Percentiles rank a stretch among this genome's conserved stretches.
Conservation (phyloP, 768 basidiomycete genomes). For the Coprinopsis marcescibilis region DNA sequence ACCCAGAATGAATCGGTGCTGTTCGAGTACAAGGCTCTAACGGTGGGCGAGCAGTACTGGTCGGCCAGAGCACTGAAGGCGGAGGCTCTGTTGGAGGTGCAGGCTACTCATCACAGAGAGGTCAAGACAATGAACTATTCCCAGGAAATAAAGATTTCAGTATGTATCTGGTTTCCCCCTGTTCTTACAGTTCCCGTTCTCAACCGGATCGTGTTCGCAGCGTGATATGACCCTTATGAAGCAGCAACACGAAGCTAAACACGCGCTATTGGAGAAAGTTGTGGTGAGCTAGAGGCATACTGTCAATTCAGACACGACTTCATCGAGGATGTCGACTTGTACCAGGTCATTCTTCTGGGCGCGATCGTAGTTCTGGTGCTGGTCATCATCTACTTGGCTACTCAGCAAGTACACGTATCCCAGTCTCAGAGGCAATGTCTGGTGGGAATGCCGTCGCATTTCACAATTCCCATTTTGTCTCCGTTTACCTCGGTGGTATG, state of each 20-base stretch:
- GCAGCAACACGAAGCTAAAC: constrained; percentile 40
- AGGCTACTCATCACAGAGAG: constrained; percentile 43
- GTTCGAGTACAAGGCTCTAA: constrained; percentile 16
- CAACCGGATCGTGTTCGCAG: constrained; percentile 21
- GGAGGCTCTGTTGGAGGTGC: constrained; percentile 52
- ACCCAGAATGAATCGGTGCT: neutral
- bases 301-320: neutral
- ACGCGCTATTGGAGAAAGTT: constrained; percentile 43
- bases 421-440: constrained; percentile 22
- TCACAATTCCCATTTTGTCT: constrained; percentile 73
- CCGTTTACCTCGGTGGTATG: constrained; percentile 74
- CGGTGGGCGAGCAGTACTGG: constrained; percentile 55
- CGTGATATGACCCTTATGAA: constrained; percentile 35
- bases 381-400: constrained; percentile 29
- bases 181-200: neutral
- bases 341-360: constrained; percentile 22
- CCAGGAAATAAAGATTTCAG: constrained; percentile 44
- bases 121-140: constrained; percentile 33
- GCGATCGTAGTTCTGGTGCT: constrained; percentile 30
- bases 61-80: constrained; percentile 59
- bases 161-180: constrained; percentile 21
- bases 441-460: constrained; percentile 45
- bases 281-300: constrained; percentile 34
- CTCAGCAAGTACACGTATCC: constrained; percentile 21
- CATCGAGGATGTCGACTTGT: neutral